Percentiles rank a stretch among this genome's conserved stretches.
Conservation (phyloP, 2,329 filamentous ascomycete species). For the Onygena corvina region DNA sequence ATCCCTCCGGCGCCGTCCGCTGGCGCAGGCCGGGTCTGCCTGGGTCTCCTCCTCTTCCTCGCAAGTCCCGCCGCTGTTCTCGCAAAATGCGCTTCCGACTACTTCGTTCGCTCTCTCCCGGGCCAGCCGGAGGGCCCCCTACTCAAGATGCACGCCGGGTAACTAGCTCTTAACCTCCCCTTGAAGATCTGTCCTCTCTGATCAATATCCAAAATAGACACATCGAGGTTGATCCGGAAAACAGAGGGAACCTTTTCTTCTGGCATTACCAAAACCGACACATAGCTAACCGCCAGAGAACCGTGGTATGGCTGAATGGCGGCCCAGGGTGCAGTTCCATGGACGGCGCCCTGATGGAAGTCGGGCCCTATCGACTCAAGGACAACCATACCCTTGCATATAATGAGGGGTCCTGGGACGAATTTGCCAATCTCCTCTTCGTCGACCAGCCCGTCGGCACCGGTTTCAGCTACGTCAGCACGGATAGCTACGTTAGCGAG, state of each 20-base stretch:
- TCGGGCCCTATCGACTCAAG: conserved; percentile 81
- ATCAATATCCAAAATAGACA: conserved; percentile 46
- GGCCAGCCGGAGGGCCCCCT: conserved; percentile 67
- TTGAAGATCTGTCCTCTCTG: not conserved
- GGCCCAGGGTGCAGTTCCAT: conserved; percentile 95
- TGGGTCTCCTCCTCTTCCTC: not conserved
- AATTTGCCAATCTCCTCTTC: conserved; percentile 93
- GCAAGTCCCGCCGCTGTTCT: conserved; percentile 5
- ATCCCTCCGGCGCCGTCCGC: not conserved
- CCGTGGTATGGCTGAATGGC: conserved; percentile 93
- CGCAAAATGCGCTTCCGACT: conserved; percentile 54
- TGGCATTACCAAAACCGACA: conserved; percentile 96
- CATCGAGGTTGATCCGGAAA: conserved; percentile 72
- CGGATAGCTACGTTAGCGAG: conserved; percentile 73
- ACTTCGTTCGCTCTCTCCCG: conserved; percentile 75
- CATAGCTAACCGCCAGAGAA: conserved; percentile 80
- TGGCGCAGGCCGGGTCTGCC: not conserved
- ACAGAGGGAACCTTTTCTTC: conserved; percentile 93
- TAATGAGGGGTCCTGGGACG: conserved; percentile 96
- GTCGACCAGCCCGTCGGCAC: conserved; percentile 96
- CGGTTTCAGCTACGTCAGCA: conserved; percentile 90
- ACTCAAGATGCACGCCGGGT: conserved; percentile 98
- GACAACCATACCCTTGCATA: conserved; percentile 58
- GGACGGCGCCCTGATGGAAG: conserved; percentile 91
- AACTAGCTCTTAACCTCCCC: conserved; percentile 38